Base-by-base conservation (phyloP, 169 alveolate species). In the Eimeria praecox region DNA sequence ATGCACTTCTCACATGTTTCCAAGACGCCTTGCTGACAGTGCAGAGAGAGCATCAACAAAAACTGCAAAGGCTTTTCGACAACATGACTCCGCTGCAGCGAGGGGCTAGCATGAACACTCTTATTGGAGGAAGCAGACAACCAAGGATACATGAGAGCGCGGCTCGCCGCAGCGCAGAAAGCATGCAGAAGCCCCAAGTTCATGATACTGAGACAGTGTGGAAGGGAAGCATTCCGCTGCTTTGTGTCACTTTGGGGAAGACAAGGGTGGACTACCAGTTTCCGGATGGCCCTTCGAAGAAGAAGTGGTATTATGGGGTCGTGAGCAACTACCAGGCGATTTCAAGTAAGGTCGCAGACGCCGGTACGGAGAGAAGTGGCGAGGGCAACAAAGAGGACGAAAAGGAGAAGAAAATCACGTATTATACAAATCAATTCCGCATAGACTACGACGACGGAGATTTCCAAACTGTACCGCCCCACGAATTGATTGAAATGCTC, bases 1-100 rank as follows among this genome's bases (percentile, higher is more conserved):
- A 97, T 71, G 96, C 96, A 56, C 94, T 97, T 64, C 96, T 97
- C 46, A 96, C 96, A 86, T 96, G 97, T 42, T 97, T 95, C 66
- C 97, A 97, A 54, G 97, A 96, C 94, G 97, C 97, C 62, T 90
- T 97, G 71, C 71, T 66, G 44, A 83, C 87, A 42, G 71, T 95
- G 62, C 97, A 95, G 92, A 59, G 78, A 64, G 96, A 93, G 40
- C 88, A 73, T 77, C 75, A 52, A 54, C 80, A 83, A 5, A 88
- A 88, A 54, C 44, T 59, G 75, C 96, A 83, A 42, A 38, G 64
- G 56, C 87, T 82, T 52, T 44, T 38, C 30, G 93, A 93, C 38
- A 85, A 54, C 62, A 80, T 93, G 80, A 62, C 42, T 16, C 96
- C 90, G 64, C 92, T 80, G 54, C 91, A 83, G 80, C 14, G 83